Conservation (phyloP, 345 rosid species). For the Camelina laxa region DNA sequence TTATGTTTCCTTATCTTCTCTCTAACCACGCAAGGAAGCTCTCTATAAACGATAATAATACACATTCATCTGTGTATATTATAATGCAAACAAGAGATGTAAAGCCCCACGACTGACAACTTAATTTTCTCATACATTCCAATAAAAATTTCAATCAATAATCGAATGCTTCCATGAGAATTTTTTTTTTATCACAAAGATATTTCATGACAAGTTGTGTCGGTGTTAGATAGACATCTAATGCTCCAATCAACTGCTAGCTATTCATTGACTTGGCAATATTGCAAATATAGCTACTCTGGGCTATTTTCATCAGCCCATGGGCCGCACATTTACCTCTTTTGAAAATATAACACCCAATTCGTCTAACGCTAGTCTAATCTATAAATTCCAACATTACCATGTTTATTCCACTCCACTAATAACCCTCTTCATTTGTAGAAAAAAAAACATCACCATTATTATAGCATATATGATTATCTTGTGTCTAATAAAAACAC, state of each 20-base stretch:
- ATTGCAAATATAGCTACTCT: not conserved
- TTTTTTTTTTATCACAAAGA: not conserved
- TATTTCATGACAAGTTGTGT: not conserved
- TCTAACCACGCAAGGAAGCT: conserved; percentile 12
- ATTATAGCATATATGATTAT: not conserved
- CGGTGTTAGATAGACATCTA: not conserved
- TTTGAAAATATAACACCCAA: not conserved
- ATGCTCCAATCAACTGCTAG: not conserved
- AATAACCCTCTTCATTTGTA: too few species aligned
- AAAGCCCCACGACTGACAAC: conserved; percentile 34
- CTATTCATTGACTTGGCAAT: not conserved
- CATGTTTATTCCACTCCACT: too few species aligned
- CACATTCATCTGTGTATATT: not conserved
- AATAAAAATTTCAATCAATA: conserved; percentile 9
- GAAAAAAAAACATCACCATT: too few species aligned
- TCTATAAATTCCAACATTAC: too few species aligned
- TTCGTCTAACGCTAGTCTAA: not conserved
- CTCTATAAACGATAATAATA: not conserved
- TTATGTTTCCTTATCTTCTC: conserved; percentile 39
- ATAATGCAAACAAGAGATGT: conserved; percentile 37
- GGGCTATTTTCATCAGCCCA: conserved; percentile 8
- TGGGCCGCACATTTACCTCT: not conserved
- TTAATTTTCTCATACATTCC: not conserved
- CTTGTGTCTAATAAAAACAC: not conserved
- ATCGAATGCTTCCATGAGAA: not conserved